Base-by-base conservation (phyloP, 352 stramenopile species). In the Phytopythium vexans region DNA sequence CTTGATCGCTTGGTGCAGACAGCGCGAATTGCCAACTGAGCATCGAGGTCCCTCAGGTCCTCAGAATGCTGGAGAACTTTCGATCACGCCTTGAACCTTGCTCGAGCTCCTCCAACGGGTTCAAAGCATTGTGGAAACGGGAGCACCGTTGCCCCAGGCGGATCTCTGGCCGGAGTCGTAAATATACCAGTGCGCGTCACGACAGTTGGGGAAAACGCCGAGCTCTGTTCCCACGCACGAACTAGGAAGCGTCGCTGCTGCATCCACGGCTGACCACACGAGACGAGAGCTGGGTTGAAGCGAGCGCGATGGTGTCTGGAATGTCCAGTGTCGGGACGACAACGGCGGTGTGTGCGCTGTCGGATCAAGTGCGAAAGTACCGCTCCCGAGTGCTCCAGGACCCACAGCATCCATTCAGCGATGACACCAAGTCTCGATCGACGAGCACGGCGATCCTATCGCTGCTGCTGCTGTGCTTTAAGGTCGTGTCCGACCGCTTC, bases 281-380 rank as follows among this genome's bases (percentile, higher is more conserved):
- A 14, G 36, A 44, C n/a, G n/a, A n/a, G 37, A 8, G n/a, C 8
- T 49, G 11, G 36, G 15, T 4, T 21, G 34, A 31, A 16, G n/a
- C 41, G 39, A 12, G n/a, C 40, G 27, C 8, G 8, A 92, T 89
- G 74, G 64, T 87, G 14, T 83, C 74, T 2, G 58, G 58, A 34
- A 68, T 64, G 14, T 77, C 72, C 35, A 88, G 70, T 3, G 80
- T 94, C 21, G 80, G 78, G 16, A 66, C 72, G 15, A 86, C 70
- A 7, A 92, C 82, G 3, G 61, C 74, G 10, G 73, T 88, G 27
- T 84, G 79, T 36, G 82, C 83, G 37, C 72, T 90, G 10, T 86
- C 82, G 9, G 84, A 92, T 54, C 77, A 94, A 42, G 79, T 92
- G 12, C 88, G 87, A 57, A 94, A 88, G 52, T 90, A 92, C 41